Percentiles rank a stretch among this genome's conserved stretches.
Conservation (phyloP, 2,329 filamentous ascomycete species). For the Trichoderma sp. region DNA sequence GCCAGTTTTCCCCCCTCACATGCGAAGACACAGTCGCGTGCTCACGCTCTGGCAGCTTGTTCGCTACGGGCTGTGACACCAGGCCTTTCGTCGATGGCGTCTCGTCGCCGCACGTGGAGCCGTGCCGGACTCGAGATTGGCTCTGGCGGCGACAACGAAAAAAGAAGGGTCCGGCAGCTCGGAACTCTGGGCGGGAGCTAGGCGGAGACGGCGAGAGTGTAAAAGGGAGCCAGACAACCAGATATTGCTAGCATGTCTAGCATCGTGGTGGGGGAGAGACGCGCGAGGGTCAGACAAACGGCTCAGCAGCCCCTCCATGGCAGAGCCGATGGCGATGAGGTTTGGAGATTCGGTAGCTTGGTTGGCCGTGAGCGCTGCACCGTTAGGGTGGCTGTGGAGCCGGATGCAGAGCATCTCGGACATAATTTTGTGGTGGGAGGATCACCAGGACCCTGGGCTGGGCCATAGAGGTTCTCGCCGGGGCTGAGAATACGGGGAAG, state of each 20-base stretch:
- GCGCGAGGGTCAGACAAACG: slow-evolving; percentile 5
- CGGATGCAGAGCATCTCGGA: slow-evolving; percentile 4
- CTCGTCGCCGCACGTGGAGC: slow-evolving; percentile 26
- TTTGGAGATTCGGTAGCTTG: slow-evolving; percentile 3
- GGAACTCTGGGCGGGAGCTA: slow-evolving; percentile 8
- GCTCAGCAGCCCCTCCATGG: slow-evolving; percentile 6
- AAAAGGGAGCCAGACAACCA: not conserved
- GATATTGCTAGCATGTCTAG: not conserved
- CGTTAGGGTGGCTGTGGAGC: not conserved
- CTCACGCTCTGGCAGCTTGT: slow-evolving; percentile 8
- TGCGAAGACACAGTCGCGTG: slow-evolving; percentile 11
- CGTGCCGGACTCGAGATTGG: slow-evolving; percentile 21
- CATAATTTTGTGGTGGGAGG: not conserved
- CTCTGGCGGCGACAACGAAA: not conserved
- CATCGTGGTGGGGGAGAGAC: not conserved
- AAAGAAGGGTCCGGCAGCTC: slow-evolving; percentile 10
- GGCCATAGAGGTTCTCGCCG: not conserved
- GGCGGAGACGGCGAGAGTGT: not conserved
- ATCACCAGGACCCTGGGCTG: slow-evolving; percentile 7
- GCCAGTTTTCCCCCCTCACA: not conserved
- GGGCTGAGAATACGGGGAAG: not conserved
- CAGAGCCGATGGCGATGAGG: slow-evolving; percentile 1
- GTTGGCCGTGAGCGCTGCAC: not conserved
- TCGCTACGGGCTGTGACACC: slow-evolving; percentile 4
- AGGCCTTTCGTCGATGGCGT: slow-evolving; percentile 15